Evolutionary conservation across 441 rosid genomes (phyloP), one percentile per base, ranked within the genome.

Genomic region (Sinapis alba): DNA sequence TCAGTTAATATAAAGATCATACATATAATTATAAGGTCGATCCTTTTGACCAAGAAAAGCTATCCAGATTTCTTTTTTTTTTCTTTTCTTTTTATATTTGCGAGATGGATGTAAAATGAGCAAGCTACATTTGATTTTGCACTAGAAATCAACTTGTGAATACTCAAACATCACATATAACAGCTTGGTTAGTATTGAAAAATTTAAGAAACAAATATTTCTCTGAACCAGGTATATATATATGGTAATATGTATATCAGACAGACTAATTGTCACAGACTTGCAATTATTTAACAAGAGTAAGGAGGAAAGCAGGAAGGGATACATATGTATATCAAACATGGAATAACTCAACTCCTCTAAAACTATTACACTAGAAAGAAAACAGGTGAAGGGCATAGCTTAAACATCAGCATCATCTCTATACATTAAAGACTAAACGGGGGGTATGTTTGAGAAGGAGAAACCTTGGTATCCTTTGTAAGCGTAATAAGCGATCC

Each of bases 381-480:
- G 36, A 32, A 62, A 50, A 63, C 53, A 73, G 11, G 71, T 5
- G n/a, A 20, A 20, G 21, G 15, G 0, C 18, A 24, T 13, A 57
- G 32, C 34, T 27, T 28, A 12, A 58, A 56, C 21, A 69, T 19
- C 43, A 58, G 23, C 21, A 69, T 19, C 43, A 69, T 47, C 50
- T 63, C 75, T 79, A 74, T 79, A 79, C 82, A 78, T 23, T 41
- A 38, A 62, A 50, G 19, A n/a, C 83, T 86, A 94, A 26, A 90
- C 97, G 3, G 98, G 86, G 0, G 99, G 98, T 43, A 93, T 95
- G 80, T 86, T 95, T 72, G 93, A 69, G 81, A 93, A 95, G 62
- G 99, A 95, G 89, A 95, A 95, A 63, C 99, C 99, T 80, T 86
- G 86, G 85, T 95, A 95, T 54, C 98, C 99, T 73, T 95, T 91